Conservation (phyloP, 805 yeast genomes). For the Wickerhamomyces mucosus region DNA sequence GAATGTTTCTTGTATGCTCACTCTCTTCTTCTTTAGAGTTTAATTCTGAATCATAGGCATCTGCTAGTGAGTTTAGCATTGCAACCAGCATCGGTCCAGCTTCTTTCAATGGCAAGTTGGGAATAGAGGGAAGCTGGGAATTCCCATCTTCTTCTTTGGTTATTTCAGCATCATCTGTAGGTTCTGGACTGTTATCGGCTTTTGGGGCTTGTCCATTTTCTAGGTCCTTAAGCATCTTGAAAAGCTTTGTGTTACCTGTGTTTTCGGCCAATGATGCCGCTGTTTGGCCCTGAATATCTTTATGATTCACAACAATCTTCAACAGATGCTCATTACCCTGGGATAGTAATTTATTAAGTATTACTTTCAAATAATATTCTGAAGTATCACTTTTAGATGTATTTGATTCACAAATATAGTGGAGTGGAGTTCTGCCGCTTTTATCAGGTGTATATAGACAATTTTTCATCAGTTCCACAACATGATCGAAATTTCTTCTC, state of each 20-base stretch:
- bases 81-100: constrained; percentile 21
- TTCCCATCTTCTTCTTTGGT: background rate
- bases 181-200: constrained; percentile 23
- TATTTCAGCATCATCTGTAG: background rate
- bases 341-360: constrained; percentile 32
- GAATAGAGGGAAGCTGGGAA: constrained; percentile 4
- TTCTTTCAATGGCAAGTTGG: constrained; percentile 16
- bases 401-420: constrained; percentile 50
- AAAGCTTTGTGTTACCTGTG: constrained; percentile 37
- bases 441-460: constrained; percentile 66
- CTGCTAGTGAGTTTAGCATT: constrained; percentile 36
- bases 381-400: constrained; percentile 40
- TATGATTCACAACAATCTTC: constrained; percentile 58
- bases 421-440: constrained; percentile 65
- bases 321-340: constrained; percentile 34
- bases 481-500: constrained; percentile 45
- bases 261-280: constrained; percentile 72
- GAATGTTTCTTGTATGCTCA: constrained; percentile 35
- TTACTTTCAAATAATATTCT: constrained; percentile 43
- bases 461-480: constrained; percentile 50
- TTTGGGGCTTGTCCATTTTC: constrained; percentile 31
- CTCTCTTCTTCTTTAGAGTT: constrained; percentile 44
- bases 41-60: constrained; percentile 47
- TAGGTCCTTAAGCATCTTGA: constrained; percentile 24
- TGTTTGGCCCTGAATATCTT: constrained; percentile 78